Evolutionary conservation across 2,329 filamentous ascomycete genomes (phyloP), one percentile per base, ranked within the genome.

Genomic region (Nakataea oryzae): DNA sequence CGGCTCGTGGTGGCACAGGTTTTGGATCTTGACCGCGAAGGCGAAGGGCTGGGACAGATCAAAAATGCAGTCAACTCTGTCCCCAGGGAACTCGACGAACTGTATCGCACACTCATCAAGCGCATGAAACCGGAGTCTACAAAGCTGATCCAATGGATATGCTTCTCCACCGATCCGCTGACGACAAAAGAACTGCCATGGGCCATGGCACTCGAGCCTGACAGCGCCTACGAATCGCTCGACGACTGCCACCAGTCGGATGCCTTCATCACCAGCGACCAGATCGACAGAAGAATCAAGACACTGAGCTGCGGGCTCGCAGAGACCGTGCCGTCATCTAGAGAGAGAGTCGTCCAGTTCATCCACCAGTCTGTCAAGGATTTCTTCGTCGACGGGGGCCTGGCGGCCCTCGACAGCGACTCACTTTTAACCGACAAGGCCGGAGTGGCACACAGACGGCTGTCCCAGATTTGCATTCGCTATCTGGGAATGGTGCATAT

Each of bases 301-400:
- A 62, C 61, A 0, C 67, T 73, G 7, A 71, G 71, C 41, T 63
- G 69, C 30, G 70, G 71, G 34, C 71, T 74, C 65, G 69, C 62
- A 13, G 71, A 73, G 50, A 28, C 66, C 50, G 41, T 62, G 2
- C 12, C 28, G 8, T 63, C 58, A n/a, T 57, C 60, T 5, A 21
- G 63, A 1, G 13, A 47, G 1, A n/a, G 57, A n/a, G 50, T 67
- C 41, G 67, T 72, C 2, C 72, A 74, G 55, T 72, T 74, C 59
- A 74, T 74, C 47, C 72, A 74, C 32, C 69, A 74, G 60, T 69
- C 72, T 3, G 70, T 72, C 55, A 70, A 71, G 47, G 72, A 74
- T 56, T 74, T 71, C 61, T 71, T 74, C 47, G 8, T 70, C 28
- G 57, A 66, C 6, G 66, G 64, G 13, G 69, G 70, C 21, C 29